Conservation (phyloP, 768 basidiomycete species). For the Coprinopsis marcescibilis region DNA sequence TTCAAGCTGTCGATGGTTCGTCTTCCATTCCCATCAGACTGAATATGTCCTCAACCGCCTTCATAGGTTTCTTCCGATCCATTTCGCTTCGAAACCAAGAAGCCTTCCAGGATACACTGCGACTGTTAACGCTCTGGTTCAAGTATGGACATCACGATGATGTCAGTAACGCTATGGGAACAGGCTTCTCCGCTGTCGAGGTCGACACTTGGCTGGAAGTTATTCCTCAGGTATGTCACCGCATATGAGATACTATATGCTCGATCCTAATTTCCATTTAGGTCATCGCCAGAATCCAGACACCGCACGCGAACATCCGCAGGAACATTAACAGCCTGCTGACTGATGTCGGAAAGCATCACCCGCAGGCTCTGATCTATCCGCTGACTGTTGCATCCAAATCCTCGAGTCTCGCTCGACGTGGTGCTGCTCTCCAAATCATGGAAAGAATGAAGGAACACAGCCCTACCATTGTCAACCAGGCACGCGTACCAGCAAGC, state of each 20-base stretch:
- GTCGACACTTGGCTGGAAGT: constrained; percentile 99
- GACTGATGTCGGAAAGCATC: constrained; percentile 90
- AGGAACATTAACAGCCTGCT: constrained; percentile 85
- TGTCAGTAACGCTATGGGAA: constrained; percentile 84
- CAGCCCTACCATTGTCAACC: constrained; percentile 79
- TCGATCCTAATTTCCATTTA: constrained; percentile 23
- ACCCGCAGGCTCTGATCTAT: constrained; percentile 96
- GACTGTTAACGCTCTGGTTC: constrained; percentile 95
- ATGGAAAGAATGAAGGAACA: constrained; percentile 95
- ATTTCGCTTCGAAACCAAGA: constrained; percentile 87
- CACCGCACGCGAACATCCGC: constrained; percentile 80
- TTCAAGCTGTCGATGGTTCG: constrained; percentile 87
- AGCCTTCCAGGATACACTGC: constrained; percentile 89
- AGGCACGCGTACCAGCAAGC: constrained; percentile 39
- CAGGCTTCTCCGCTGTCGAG: constrained; percentile 82
- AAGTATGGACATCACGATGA: constrained; percentile 89
- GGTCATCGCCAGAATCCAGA: constrained; percentile 99
- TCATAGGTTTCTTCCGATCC: constrained; percentile 86
- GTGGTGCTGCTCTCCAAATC: constrained; percentile 77
- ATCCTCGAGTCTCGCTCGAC: constrained; percentile 79
- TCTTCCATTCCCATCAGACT: neutral
- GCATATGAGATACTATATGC: neutral
- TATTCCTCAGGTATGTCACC: constrained; percentile 83
- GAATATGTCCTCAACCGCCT: constrained; percentile 10
- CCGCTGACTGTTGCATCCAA: constrained; percentile 94